These are phyloP conservation scores for Schizopora paradoxa DNA, from an alignment of 1,284 basidiomycete genomes.

Conservation along the genomic window DNA sequence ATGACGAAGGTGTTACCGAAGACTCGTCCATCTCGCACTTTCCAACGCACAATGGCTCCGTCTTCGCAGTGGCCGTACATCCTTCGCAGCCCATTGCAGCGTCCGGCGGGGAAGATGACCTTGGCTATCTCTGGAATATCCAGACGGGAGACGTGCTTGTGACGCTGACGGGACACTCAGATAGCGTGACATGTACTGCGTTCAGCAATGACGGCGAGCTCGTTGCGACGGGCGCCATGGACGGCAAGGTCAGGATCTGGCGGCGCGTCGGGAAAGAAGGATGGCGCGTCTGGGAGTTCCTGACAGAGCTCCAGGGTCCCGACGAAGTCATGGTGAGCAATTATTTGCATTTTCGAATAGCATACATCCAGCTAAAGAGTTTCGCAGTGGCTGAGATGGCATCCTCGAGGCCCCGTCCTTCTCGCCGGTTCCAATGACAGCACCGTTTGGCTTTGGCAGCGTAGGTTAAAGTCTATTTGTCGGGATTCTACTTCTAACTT, in stretches of 20 bases:
- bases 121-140: slow-evolving; percentile 91
- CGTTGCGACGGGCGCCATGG: slow-evolving; percentile 96
- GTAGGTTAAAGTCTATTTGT: slow-evolving; percentile 39
- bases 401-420: slow-evolving; percentile 88
- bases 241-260: slow-evolving; percentile 92
- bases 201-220: slow-evolving; percentile 90
- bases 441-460: slow-evolving; percentile 97
- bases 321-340: slow-evolving; percentile 86
- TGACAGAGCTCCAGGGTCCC: slow-evolving; percentile 87
- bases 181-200: slow-evolving; percentile 78
- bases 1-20: slow-evolving; percentile 40
- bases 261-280: slow-evolving; percentile 69
- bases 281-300: slow-evolving; percentile 84
- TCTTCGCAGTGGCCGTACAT: slow-evolving; percentile 85
- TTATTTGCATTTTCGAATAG: slow-evolving; percentile 17
- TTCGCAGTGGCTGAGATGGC: slow-evolving; percentile 87
- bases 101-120: slow-evolving; percentile 94
- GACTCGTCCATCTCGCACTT: slow-evolving; percentile 70
- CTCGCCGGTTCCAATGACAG: slow-evolving; percentile 91
- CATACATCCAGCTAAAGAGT: background rate
- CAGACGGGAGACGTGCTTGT: slow-evolving; percentile 78
- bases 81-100: slow-evolving; percentile 82
- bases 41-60: slow-evolving; percentile 58
- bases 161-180: slow-evolving; percentile 86
- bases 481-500: slow-evolving; percentile 12